These are phyloP conservation scores for Biscogniauxia mediterranea DNA, from an alignment of 2,329 filamentous ascomycete genomes.

Conservation along the genomic window DNA sequence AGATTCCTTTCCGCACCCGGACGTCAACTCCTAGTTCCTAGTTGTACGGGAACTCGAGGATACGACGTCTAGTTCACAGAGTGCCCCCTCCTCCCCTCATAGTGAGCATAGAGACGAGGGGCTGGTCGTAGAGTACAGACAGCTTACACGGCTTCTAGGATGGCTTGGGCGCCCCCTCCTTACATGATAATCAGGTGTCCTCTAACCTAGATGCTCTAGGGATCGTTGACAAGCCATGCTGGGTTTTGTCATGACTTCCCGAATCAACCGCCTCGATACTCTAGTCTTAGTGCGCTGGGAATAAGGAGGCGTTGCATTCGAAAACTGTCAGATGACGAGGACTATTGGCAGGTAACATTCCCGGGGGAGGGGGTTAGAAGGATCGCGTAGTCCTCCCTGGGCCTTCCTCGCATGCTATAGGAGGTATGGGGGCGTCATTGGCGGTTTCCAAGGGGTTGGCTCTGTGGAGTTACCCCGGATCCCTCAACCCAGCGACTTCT, in stretches of 20 bases:
- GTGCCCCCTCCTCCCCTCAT: background rate
- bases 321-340: constrained; percentile 26
- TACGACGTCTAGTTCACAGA: background rate
- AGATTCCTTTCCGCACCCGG: constrained; percentile 4
- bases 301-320: constrained; percentile 25
- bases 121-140: background rate
- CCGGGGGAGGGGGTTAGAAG: constrained; percentile 16
- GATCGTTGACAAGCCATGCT: background rate
- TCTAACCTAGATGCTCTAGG: background rate
- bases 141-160: background rate
- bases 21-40: background rate
- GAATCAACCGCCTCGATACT: constrained; percentile 12
- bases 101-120: background rate
- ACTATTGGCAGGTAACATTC: constrained; percentile 21
- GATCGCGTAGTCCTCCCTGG: constrained; percentile 15
- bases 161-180: background rate
- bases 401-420: constrained; percentile 8
- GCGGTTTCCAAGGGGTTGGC: constrained; percentile 15
- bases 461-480: constrained; percentile 8
- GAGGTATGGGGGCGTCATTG: constrained; percentile 17
- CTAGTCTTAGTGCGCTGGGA: background rate
- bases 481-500: constrained; percentile 17
- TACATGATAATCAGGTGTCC: constrained; percentile 1
- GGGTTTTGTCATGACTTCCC: constrained; percentile 7
- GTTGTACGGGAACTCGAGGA: background rate